phyloP scores from a whole-genome alignment of 1,139 yeast genomes.

The Yamadazyma blattariae region DNA sequence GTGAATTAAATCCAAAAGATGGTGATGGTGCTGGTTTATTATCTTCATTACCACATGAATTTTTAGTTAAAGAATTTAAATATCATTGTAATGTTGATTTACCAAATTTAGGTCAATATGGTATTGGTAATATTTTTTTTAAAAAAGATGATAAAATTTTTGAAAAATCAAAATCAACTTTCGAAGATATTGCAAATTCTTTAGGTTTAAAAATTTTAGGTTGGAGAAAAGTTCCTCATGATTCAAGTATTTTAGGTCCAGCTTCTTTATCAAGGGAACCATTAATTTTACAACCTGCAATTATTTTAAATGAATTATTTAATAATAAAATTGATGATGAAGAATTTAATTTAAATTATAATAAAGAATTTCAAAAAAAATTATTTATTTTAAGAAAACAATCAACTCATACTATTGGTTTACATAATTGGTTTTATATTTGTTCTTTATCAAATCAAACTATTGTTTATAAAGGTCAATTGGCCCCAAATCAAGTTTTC shows the following conservation, averaged over 20 bases:
- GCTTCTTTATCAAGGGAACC: conserved; percentile 96
- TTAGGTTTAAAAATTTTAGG: conserved; percentile 83
- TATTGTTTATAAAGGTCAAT: conserved; percentile 96
- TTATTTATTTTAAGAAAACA: conserved; percentile 86
- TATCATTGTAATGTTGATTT: conserved; percentile 56
- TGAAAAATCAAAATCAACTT: conserved; percentile 66
- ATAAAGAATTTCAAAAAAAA: conserved; percentile 74
- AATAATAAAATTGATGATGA: conserved; percentile 45
- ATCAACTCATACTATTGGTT: conserved; percentile 84
- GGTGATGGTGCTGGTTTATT: conserved; percentile 99
- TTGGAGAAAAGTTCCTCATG: conserved; percentile 97
- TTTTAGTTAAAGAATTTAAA: conserved; percentile 80
- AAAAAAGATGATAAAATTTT: conserved; percentile 71
- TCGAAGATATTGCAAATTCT: conserved; percentile 74
- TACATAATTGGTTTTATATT: conserved; percentile 96
- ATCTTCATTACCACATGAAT: conserved; percentile 87
- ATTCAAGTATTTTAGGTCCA: conserved; percentile 88
- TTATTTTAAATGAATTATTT: conserved; percentile 62
- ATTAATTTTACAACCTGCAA: conserved; percentile 80
- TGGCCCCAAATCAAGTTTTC: conserved; percentile 95
- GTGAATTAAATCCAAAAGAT: conserved; percentile 93
- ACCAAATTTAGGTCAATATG: conserved; percentile 85
- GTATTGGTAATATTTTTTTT: conserved; percentile 92
- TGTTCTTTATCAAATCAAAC: conserved; percentile 88
- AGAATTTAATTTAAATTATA: conserved; percentile 56